A percentile compares a stretch with the other conserved stretches of the same genome.
Conservation (phyloP, 176 grass and related monocot species). For the Oryza australiensis region DNA sequence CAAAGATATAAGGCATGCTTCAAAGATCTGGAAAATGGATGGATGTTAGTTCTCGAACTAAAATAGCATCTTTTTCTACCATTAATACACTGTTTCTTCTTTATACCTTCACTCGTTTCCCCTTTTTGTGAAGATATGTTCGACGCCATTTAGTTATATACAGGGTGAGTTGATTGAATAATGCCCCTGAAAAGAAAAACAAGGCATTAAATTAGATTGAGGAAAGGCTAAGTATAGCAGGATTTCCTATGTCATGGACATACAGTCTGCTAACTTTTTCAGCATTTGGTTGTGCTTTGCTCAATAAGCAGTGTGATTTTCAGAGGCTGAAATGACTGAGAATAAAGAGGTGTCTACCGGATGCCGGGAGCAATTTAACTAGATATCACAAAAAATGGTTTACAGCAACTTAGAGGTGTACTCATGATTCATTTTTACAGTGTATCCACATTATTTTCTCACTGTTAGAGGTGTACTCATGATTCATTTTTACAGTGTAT, state of each 20-base stretch:
- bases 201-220: constrained; percentile 25
- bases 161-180: constrained; percentile 98
- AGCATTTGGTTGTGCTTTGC: neutral
- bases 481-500: neutral
- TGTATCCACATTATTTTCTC: neutral
- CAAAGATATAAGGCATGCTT: constrained; percentile 96
- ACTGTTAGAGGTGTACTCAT: neutral
- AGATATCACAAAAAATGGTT: neutral
- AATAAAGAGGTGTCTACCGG: neutral
- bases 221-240: neutral
- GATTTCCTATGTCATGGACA: neutral
- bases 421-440: neutral
- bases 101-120: constrained; percentile 82
- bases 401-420: neutral
- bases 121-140: constrained; percentile 88
- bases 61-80: neutral
- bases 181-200: constrained; percentile 65
- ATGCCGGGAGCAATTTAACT: neutral
- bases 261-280: constrained; percentile 13
- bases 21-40: constrained; percentile 67
- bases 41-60: constrained; percentile 21
- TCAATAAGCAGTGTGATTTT: constrained; percentile 21
- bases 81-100: constrained; percentile 12
- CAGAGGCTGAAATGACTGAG: constrained; percentile 25
- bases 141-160: constrained; percentile 95